These are phyloP conservation scores for Aspergillus candidus DNA, from an alignment of 2,329 filamentous ascomycete genomes.

Conservation along the genomic window DNA sequence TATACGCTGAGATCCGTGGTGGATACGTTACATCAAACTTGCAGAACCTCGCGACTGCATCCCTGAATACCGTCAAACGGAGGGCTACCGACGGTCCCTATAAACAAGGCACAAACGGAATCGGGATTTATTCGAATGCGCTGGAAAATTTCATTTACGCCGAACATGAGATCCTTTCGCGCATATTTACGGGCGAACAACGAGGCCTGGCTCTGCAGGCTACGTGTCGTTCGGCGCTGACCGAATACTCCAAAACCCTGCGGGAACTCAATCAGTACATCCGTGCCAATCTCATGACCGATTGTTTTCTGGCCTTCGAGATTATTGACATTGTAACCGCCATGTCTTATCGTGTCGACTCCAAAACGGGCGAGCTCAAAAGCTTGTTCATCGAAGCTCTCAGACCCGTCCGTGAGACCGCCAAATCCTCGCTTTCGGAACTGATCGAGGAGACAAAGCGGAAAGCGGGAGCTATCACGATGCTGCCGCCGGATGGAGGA, in stretches of 20 bases:
- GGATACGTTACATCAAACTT: slow-evolving; percentile 78
- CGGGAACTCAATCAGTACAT: slow-evolving; percentile 87
- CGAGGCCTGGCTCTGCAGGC: slow-evolving; percentile 73
- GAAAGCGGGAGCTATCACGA: slow-evolving; percentile 58
- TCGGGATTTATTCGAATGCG: slow-evolving; percentile 78
- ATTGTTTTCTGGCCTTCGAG: slow-evolving; percentile 93
- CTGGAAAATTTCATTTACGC: slow-evolving; percentile 81
- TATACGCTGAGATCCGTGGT: slow-evolving; percentile 80
- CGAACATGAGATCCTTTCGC: slow-evolving; percentile 86
- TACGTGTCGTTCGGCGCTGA: slow-evolving; percentile 70
- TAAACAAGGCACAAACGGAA: slow-evolving; percentile 80
- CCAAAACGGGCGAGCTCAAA: slow-evolving; percentile 79
- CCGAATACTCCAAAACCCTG: slow-evolving; percentile 77
- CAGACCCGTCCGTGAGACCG: slow-evolving; percentile 85
- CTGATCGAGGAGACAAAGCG: slow-evolving; percentile 77
- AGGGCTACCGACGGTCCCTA: slow-evolving; percentile 74
- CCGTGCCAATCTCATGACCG: slow-evolving; percentile 75
- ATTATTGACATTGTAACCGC: slow-evolving; percentile 83
- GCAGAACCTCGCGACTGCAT: slow-evolving; percentile 80
- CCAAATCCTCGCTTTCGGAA: slow-evolving; percentile 75
- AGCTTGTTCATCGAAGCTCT: slow-evolving; percentile 74
- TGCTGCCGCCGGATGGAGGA: slow-evolving; percentile 71
- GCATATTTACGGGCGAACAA: slow-evolving; percentile 78
- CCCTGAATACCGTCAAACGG: slow-evolving; percentile 74
- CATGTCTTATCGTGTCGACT: slow-evolving; percentile 72